phyloP scores from a whole-genome alignment of 2,329 filamentous ascomycete species.

The Pseudopyrenochaeta lycopersici region DNA sequence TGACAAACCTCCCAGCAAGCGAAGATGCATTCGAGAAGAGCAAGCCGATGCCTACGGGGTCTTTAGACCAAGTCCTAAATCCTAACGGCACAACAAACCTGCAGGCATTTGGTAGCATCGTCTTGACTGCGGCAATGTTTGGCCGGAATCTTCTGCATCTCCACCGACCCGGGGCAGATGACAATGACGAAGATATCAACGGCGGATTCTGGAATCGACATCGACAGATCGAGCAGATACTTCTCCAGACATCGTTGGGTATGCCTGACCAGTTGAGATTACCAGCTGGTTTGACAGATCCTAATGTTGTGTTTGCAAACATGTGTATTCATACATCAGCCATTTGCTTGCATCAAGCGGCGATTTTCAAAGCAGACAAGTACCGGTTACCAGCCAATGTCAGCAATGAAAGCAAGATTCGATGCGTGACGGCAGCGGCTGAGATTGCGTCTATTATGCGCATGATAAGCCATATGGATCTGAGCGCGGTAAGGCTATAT shows the following conservation, averaged over 20 bases:
- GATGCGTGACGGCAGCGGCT: slow-evolving; percentile 91
- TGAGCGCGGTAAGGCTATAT: slow-evolving; percentile 72
- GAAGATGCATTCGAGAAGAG: slow-evolving; percentile 88
- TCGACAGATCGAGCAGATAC: slow-evolving; percentile 84
- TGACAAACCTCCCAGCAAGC: slow-evolving; percentile 82
- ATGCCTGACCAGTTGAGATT: slow-evolving; percentile 84
- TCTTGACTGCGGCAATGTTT: slow-evolving; percentile 88
- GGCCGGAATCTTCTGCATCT: slow-evolving; percentile 91
- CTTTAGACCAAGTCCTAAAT: slow-evolving; percentile 74
- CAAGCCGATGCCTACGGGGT: slow-evolving; percentile 74
- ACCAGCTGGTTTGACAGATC: slow-evolving; percentile 75
- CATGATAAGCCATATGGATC: slow-evolving; percentile 89
- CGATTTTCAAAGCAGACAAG: slow-evolving; percentile 96
- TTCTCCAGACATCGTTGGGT: slow-evolving; percentile 85
- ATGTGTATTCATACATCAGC: slow-evolving; percentile 97
- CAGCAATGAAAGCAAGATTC: slow-evolving; percentile 86
- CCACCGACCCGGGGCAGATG: slow-evolving; percentile 83
- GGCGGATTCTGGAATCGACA: slow-evolving; percentile 97
- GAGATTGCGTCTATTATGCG: slow-evolving; percentile 96
- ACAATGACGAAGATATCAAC: slow-evolving; percentile 86
- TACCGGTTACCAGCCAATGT: slow-evolving; percentile 80
- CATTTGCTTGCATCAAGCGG: slow-evolving; percentile 97
- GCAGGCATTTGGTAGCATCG: slow-evolving; percentile 80
- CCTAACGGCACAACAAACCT: slow-evolving; percentile 77
- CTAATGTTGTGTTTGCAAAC: slow-evolving; percentile 91